phyloP scores from a whole-genome alignment of 2,329 filamentous ascomycete species.

The Dactylonectria macrodidyma region DNA sequence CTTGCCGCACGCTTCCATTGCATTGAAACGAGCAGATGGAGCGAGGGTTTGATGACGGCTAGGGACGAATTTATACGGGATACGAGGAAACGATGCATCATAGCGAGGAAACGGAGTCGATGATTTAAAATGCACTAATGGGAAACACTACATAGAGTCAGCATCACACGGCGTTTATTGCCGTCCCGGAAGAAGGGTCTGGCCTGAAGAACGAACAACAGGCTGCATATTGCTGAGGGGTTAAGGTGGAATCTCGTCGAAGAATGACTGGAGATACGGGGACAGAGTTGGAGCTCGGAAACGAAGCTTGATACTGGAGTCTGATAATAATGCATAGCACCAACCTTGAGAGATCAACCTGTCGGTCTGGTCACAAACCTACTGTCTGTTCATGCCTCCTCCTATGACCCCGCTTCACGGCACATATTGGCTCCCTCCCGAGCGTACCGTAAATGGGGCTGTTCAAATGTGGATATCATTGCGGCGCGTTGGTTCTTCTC shows the following conservation, averaged over 20 bases:
- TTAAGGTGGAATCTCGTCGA: neutral
- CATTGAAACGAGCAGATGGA: neutral
- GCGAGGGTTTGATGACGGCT: neutral
- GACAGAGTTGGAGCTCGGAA: neutral
- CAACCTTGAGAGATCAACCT: neutral
- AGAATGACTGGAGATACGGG: neutral
- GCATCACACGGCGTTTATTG: constrained; percentile 21
- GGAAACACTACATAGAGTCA: constrained; percentile 13
- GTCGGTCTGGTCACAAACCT: neutral
- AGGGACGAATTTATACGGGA: constrained; percentile 10
- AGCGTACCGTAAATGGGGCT: neutral
- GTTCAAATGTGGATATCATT: neutral
- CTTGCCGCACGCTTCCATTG: neutral
- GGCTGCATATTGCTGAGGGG: neutral
- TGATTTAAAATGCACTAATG: constrained; percentile 18
- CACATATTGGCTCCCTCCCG: neutral
- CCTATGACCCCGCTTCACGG: neutral
- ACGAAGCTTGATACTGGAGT: neutral
- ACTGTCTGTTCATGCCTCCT: neutral
- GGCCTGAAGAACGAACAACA: constrained; percentile 3
- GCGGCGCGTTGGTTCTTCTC: neutral
- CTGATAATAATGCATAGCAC: neutral
- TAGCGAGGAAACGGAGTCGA: constrained; percentile 24
- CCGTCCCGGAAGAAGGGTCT: neutral
- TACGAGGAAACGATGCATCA: constrained; percentile 20